Conservation (phyloP, 2,329 filamentous ascomycete species). For the Gnomoniopsis smithogilvyi region DNA sequence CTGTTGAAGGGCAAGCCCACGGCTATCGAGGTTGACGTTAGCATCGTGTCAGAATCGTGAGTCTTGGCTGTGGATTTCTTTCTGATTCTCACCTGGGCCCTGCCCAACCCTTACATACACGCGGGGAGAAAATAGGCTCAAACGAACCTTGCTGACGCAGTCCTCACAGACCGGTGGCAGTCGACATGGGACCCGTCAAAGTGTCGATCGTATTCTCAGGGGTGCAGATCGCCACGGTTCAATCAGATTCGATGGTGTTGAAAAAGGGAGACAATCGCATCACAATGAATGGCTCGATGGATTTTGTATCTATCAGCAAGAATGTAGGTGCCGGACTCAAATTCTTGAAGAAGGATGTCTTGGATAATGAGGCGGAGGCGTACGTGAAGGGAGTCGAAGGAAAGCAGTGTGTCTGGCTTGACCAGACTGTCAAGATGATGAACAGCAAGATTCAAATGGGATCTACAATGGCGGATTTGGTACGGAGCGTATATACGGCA, state of each 20-base stretch:
- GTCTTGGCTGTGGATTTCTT: too few species aligned
- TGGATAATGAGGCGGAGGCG: not conserved
- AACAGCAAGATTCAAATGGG: slow-evolving; percentile 8
- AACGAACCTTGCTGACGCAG: too few species aligned
- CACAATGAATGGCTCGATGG: slow-evolving; percentile 1
- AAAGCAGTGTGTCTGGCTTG: slow-evolving; percentile 5
- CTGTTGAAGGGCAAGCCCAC: slow-evolving; percentile 6
- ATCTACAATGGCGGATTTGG: slow-evolving; percentile 3
- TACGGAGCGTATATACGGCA: slow-evolving; percentile 1
- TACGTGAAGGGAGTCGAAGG: slow-evolving; percentile 5
- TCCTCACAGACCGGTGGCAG: not conserved
- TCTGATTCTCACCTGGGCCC: too few species aligned
- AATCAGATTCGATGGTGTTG: not conserved
- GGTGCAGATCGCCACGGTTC: slow-evolving; percentile 3
- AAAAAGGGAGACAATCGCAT: not conserved
- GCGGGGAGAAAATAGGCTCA: too few species aligned
- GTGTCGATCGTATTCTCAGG: slow-evolving; percentile 1
- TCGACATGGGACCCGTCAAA: not conserved
- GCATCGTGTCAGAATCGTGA: not conserved
- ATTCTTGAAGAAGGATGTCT: slow-evolving; percentile 4
- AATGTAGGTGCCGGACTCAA: slow-evolving; percentile 1
- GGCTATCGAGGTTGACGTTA: slow-evolving; percentile 6
- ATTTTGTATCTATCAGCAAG: slow-evolving; percentile 6
- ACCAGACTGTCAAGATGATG: slow-evolving; percentile 6
- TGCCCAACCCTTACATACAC: too few species aligned